Conservation (phyloP, 768 basidiomycete species). For the Dentipellis fragilis region DNA sequence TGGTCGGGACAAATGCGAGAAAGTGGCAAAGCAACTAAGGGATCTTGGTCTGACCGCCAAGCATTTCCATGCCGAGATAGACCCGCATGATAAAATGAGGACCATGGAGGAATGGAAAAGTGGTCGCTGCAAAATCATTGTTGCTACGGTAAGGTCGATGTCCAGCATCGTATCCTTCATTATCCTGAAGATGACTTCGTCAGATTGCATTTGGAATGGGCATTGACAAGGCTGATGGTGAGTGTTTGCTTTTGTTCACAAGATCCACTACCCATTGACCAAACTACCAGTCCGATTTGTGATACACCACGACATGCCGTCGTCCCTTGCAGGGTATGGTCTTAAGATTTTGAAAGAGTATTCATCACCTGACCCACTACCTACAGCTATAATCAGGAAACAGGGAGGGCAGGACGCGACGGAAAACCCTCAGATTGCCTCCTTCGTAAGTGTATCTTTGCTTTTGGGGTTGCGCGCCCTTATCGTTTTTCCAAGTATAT, state of each 20-base stretch:
- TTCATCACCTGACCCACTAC: constrained; percentile 3
- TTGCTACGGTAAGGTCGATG: constrained; percentile 66
- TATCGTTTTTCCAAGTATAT: constrained; percentile 41
- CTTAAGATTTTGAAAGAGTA: background rate
- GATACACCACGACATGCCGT: constrained; percentile 78
- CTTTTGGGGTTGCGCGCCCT: background rate
- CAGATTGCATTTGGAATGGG: constrained; percentile 98
- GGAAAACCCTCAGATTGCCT: constrained; percentile 77
- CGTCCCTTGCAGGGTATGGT: constrained; percentile 71
- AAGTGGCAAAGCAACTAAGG: constrained; percentile 59
- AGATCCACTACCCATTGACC: background rate
- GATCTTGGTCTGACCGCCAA: constrained; percentile 50
- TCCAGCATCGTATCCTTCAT: background rate
- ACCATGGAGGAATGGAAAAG: constrained; percentile 68
- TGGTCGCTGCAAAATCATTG: constrained; percentile 68
- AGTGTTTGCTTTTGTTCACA: constrained; percentile 4
- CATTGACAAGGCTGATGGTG: constrained; percentile 79
- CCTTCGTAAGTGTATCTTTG: constrained; percentile 50
- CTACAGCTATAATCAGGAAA: constrained; percentile 84
- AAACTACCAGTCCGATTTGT: constrained; percentile 69
- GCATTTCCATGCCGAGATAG: constrained; percentile 84
- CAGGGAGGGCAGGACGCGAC: constrained; percentile 92
- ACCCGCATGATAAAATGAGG: constrained; percentile 45
- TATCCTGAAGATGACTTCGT: background rate
- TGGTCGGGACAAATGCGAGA: constrained; percentile 67